phyloP scores from a whole-genome alignment of 2,329 filamentous ascomycete genomes.

The Albophoma yamanashiensis region DNA sequence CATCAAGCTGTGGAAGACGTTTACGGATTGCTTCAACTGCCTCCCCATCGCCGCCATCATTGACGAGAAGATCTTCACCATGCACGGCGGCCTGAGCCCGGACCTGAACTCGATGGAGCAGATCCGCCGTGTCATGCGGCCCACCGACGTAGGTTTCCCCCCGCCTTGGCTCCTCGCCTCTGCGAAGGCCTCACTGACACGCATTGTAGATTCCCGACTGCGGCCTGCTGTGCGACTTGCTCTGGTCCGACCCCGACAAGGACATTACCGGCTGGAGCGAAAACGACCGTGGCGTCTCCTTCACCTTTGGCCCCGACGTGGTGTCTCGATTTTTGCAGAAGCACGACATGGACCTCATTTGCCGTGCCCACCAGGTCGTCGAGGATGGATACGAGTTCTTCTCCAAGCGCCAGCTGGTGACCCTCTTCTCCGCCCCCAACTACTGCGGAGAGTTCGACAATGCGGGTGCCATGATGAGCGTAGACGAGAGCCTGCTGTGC shows the following conservation, averaged over 20 bases:
- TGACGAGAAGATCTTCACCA: conserved; percentile 99
- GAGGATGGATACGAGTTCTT: conserved; percentile 99
- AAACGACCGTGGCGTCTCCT: conserved; percentile 96
- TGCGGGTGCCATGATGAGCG: conserved; percentile 98
- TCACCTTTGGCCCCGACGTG: conserved; percentile 96
- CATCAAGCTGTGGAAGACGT: conserved; percentile 99
- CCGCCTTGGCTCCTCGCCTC: no score
- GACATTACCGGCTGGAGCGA: conserved; percentile 99
- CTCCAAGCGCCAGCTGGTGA: conserved; percentile 94
- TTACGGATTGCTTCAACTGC: conserved; percentile 99
- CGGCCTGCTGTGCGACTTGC: conserved; percentile 88
- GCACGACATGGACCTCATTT: conserved; percentile 99
- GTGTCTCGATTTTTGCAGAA: conserved; percentile 97
- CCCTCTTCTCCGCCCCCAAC: conserved; percentile 94
- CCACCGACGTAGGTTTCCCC: conserved; percentile 77
- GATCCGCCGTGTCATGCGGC: conserved; percentile 96
- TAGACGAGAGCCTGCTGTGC: conserved; percentile 95
- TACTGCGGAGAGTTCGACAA: conserved; percentile 99
- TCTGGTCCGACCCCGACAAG: conserved; percentile 99
- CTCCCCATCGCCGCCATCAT: conserved; percentile 97
- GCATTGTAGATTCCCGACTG: conserved; percentile 84
- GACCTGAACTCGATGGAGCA: conserved; percentile 99
- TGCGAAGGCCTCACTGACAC: conserved; percentile 4
- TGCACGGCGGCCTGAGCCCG: conserved; percentile 95
- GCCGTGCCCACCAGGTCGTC: conserved; percentile 95